Evolutionary conservation across 139 green algal genomes (phyloP), one percentile per base, ranked within the genome.

Genomic region (Parachlorella kessleri): DNA sequence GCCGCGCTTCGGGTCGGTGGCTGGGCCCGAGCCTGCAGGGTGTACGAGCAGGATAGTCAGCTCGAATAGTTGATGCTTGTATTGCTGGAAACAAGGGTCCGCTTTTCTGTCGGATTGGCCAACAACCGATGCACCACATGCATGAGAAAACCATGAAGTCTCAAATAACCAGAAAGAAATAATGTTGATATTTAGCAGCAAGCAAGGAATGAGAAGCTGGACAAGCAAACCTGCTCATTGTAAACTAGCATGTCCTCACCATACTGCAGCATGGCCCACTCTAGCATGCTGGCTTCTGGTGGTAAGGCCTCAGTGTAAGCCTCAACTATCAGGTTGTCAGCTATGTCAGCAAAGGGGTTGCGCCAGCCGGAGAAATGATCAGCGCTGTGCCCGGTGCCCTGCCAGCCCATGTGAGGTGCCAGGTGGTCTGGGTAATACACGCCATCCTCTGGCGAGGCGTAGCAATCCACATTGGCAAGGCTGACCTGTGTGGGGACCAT

Each of bases 381-480:
- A 36, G 73, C 80, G 28, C 36, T 48, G 23, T 14, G 42, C 41
- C 82, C 66, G 70, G 63, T 82, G 41, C 80, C 88, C 6, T 40
- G 3, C 88, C 88, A 92, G 9, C 40, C 68, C 81, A 88, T 87
- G 36, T 35, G 36, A 5, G 53, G 59, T 1, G 14, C 6, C 40
- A 88, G 54, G 55, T 5, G 18, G 76, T 90, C 83, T 21, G 88
- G 85, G 67, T 86, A 77, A 78, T 79, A 92, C 48, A 92, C 81
- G 28, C 88, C 88, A 36, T 87, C 78, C 0, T 37, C 24, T 1
- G 36, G 1, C 0, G 53, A 59, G 24, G 1, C n/a, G 72, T 72
- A 85, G 18, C n/a, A 37, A 40, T 90, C 80, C 4, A 90, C 66
- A 6, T 83, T 74, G 2, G 26, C 0, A 26, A 77, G 55, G 26